These are phyloP conservation scores for Amanita exitialis DNA, from an alignment of 768 basidiomycete species.

Conservation along the genomic window DNA sequence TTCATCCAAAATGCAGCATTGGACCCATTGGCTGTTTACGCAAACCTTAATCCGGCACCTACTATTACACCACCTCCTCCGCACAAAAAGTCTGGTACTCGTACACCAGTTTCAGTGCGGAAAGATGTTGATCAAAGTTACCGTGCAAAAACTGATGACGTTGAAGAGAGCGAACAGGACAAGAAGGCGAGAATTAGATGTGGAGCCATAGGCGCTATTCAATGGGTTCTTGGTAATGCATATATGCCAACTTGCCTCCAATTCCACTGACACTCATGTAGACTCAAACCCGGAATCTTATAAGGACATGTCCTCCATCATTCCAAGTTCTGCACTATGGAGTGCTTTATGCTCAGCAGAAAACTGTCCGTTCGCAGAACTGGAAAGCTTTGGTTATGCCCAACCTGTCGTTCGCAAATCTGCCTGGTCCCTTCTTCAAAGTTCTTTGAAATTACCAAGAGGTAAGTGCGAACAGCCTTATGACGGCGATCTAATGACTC, in stretches of 20 bases:
- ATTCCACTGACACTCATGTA: constrained; percentile 4
- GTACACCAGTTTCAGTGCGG: constrained; percentile 13
- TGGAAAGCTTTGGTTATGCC: constrained; percentile 43
- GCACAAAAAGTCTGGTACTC: constrained; percentile 20
- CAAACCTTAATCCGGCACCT: constrained; percentile 55
- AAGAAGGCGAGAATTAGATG: constrained; percentile 60
- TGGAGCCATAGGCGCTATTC: constrained; percentile 54
- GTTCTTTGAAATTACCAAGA: constrained; percentile 32
- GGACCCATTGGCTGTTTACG: constrained; percentile 51
- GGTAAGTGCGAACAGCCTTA: constrained; percentile 20
- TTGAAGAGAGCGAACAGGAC: constrained; percentile 64
- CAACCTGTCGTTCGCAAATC: constrained; percentile 70
- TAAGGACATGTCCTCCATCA: constrained; percentile 27
- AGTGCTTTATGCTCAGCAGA: constrained; percentile 39
- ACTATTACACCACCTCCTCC: constrained; percentile 22
- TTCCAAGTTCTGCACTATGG: constrained; percentile 49
- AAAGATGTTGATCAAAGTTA: constrained; percentile 24
- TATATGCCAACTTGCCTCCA: background rate
- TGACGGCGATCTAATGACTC: background rate
- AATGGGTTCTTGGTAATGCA: constrained; percentile 51
- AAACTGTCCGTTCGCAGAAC: constrained; percentile 29
- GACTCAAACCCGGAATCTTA: constrained; percentile 12
- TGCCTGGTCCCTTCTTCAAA: constrained; percentile 50
- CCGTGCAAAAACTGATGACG: constrained; percentile 41
- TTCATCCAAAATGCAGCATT: constrained; percentile 49